phyloP scores from a whole-genome alignment of 768 basidiomycete species.

The Rhodosporidiobolus sp. region DNA sequence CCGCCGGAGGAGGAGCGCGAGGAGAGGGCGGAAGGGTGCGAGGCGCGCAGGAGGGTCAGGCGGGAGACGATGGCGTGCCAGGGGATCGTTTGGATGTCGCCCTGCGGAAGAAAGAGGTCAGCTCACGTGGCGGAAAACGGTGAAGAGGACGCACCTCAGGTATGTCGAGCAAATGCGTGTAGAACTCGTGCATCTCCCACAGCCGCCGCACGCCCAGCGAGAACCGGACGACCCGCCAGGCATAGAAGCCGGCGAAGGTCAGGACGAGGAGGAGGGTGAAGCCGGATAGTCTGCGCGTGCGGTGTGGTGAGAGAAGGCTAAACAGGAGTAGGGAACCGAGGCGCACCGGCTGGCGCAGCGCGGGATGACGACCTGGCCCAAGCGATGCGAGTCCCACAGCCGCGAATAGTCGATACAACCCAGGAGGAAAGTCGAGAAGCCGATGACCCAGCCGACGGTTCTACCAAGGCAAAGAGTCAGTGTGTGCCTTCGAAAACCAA shows the following conservation, averaged over 20 bases:
- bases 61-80: constrained; percentile 93
- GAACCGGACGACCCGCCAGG: constrained; percentile 82
- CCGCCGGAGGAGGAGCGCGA: constrained; percentile 54
- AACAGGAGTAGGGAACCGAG: constrained; percentile 59
- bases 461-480: constrained; percentile 53
- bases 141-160: constrained; percentile 71
- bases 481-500: constrained; percentile 4
- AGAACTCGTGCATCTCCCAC: constrained; percentile 92
- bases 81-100: constrained; percentile 93
- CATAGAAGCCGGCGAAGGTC: constrained; percentile 79
- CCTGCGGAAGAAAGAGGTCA: constrained; percentile 54
- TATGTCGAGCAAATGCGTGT: constrained; percentile 85
- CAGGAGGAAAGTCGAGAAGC: constrained; percentile 93
- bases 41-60: constrained; percentile 82
- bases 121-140: background rate
- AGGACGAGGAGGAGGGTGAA: constrained; percentile 73
- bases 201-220: constrained; percentile 70
- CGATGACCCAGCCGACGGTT: constrained; percentile 95
- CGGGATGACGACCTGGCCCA: constrained; percentile 77
- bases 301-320: background rate
- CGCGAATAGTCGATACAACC: constrained; percentile 91
- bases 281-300: constrained; percentile 26
- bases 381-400: constrained; percentile 64
- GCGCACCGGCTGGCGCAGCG: constrained; percentile 81
- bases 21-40: constrained; percentile 86